Evolutionary conservation across 1,284 basidiomycete genomes (phyloP).

Genomic region (Austropuccinia psidii): DNA sequence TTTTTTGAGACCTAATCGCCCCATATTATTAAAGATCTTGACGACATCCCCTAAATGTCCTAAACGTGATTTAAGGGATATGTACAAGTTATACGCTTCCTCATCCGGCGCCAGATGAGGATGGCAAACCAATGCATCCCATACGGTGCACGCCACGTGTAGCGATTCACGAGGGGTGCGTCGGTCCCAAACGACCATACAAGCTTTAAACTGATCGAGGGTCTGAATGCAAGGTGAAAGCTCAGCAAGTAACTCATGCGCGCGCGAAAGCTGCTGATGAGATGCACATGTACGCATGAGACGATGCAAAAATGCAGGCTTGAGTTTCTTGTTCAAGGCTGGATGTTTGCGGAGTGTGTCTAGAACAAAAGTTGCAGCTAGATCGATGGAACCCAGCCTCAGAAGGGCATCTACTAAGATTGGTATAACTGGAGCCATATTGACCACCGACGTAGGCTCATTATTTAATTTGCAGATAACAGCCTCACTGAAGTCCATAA

Average conservation of each 20-base stretch:
- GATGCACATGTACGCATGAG: conserved; percentile 32
- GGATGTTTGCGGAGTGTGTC: conserved; percentile 10
- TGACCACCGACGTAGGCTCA: neutral
- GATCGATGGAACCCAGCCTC: conserved; percentile 14
- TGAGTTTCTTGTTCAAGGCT: neutral
- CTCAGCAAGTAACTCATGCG: conserved; percentile 16
- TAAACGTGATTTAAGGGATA: conserved; percentile 18
- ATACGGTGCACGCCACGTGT: conserved; percentile 17
- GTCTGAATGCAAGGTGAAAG: conserved; percentile 11
- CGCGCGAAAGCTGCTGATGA: conserved; percentile 12
- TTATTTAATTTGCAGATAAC: conserved; percentile 1
- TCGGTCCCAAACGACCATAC: conserved; percentile 28
- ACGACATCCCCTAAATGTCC: conserved; percentile 23
- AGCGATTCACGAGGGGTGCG: conserved; percentile 20
- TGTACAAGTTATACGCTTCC: conserved; percentile 31
- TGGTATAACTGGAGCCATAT: neutral
- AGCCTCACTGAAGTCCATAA: neutral
- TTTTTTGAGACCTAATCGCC: neutral
- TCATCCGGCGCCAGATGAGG: conserved; percentile 17
- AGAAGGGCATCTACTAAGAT: conserved; percentile 13
- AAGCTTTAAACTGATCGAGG: conserved; percentile 31
- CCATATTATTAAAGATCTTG: conserved; percentile 1
- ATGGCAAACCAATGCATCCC: conserved; percentile 24
- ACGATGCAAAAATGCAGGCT: conserved; percentile 14
- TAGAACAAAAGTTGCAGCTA: conserved; percentile 7